Conservation (phyloP, 768 basidiomycete species). For the Macrolepiota fuliginosa region DNA sequence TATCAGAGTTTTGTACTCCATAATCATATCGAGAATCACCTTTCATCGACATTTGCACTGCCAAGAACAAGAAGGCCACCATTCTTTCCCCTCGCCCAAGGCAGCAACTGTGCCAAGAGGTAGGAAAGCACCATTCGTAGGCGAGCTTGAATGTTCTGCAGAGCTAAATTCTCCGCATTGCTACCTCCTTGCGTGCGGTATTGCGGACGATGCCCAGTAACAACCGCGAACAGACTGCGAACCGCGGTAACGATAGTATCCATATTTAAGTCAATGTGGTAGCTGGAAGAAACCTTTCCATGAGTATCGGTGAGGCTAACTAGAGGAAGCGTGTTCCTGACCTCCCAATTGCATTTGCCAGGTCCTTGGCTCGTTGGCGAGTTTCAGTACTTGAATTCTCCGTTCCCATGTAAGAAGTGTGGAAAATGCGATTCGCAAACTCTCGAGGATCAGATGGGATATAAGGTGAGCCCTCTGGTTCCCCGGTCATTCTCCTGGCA, state of each 20-base stretch:
- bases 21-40: constrained; percentile 38
- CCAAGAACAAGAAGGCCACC: constrained; percentile 95
- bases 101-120: constrained; percentile 91
- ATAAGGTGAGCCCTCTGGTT: constrained; percentile 78
- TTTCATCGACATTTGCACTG: constrained; percentile 98
- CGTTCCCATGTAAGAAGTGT: constrained; percentile 99
- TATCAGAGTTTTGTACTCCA: background rate
- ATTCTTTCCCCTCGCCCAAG: constrained; percentile 80
- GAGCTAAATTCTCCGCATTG: constrained; percentile 86
- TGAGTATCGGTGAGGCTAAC: background rate
- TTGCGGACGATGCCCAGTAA: constrained; percentile 60
- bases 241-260: constrained; percentile 86
- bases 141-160: constrained; percentile 98
- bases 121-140: constrained; percentile 94
- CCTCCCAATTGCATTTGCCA: constrained; percentile 90
- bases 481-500: constrained; percentile 85
- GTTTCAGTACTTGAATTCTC: constrained; percentile 93
- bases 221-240: constrained; percentile 75
- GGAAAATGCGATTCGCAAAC: constrained; percentile 85
- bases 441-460: constrained; percentile 85
- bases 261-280: constrained; percentile 96
- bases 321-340: constrained; percentile 25
- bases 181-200: constrained; percentile 89
- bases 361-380: constrained; percentile 77
- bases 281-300: constrained; percentile 43